These are phyloP conservation scores for Ophioceras dolichostomum DNA, from an alignment of 2,329 filamentous ascomycete species.

Conservation along the genomic window DNA sequence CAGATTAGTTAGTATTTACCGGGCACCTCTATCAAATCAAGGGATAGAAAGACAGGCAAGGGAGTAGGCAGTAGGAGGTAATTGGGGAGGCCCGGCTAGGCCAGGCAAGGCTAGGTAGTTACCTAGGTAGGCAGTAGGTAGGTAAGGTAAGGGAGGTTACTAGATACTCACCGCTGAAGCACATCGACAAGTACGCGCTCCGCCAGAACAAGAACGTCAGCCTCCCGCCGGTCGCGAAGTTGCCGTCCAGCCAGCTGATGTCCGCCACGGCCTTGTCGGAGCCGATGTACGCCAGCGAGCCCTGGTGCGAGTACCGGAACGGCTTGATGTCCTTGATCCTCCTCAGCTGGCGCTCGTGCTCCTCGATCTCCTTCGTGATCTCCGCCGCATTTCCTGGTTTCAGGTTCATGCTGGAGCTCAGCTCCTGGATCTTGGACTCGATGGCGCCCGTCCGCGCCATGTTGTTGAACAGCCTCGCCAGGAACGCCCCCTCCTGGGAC, in stretches of 20 bases:
- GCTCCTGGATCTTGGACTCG: slow-evolving; percentile 59
- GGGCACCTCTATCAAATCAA: too few relatives aligned
- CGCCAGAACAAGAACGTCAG: slow-evolving; percentile 98
- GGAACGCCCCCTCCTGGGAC: slow-evolving; percentile 87
- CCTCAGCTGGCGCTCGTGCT: slow-evolving; percentile 73
- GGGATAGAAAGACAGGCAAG: background rate
- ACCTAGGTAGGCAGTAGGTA: too few relatives aligned
- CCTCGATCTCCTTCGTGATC: slow-evolving; percentile 63
- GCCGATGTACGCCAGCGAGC: slow-evolving; percentile 92
- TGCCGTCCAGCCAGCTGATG: slow-evolving; percentile 94
- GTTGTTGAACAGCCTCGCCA: slow-evolving; percentile 94
- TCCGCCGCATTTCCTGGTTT: slow-evolving; percentile 53
- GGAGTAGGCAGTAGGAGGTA: background rate
- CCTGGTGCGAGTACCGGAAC: slow-evolving; percentile 98
- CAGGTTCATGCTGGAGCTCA: slow-evolving; percentile 51
- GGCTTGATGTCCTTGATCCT: slow-evolving; percentile 91
- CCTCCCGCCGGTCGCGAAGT: slow-evolving; percentile 84
- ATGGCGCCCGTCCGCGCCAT: slow-evolving; percentile 90
- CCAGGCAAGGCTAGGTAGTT: too few relatives aligned
- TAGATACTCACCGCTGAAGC: slow-evolving; percentile 86
- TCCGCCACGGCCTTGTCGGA: slow-evolving; percentile 94
- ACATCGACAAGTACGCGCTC: slow-evolving; percentile 97
- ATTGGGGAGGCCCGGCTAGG: too few relatives aligned
- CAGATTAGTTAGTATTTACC: too few relatives aligned
- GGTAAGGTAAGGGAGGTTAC: background rate